Evolutionary conservation across 2,329 filamentous ascomycete species (phyloP), one percentile per base, ranked within the genome.

Genomic region (Nigrograna mackinnonii): DNA sequence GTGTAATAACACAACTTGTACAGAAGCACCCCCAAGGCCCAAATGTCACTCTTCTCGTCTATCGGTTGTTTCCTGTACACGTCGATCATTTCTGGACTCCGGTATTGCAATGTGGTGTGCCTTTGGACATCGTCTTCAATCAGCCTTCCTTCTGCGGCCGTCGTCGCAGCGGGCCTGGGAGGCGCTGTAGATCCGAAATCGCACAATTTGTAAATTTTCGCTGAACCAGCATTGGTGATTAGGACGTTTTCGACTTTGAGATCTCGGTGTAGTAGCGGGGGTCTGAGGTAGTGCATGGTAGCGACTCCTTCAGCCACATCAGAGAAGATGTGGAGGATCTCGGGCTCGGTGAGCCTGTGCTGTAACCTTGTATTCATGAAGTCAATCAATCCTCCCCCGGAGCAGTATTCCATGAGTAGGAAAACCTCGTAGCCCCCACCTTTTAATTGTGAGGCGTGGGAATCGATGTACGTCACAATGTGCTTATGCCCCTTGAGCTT

Each of bases 1-100:
- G 94, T 99, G 71, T 99, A 99, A 71, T 97, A 99, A 75, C 94
- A 99, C 48, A 99, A 79, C 76, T 99, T 99, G 77, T 99, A 99
- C 41, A 99, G 73, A 44, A 99, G 75, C 31, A 99, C 94, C 4
- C 94, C 94, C 47, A 99, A 73, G 1, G 94, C 94, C 94, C 91
- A 99, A 21, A 99, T 96, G 68, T 99, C 94, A 36, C 91, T 95
- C 75, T 99, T 99, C 73, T 99, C 94, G 64, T 99, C 90, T 63
- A 99, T 96, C 1, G 94, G 91, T 58, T 91, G 89, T 69, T 95
- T 96, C 50, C 91, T 81, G 72, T 96, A 99, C 18, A 99, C 94
- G 62, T 99, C 94, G 47, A 99, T 86, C 94, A 99, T 99, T 72
- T 99, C 94, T 5, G 94, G 94, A 66, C 92, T 97, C 54, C 94